Evolutionary conservation across 75 land plant species (phyloP), one percentile per base, ranked within the genome.

Genomic region (Ceratopteris richardii): DNA sequence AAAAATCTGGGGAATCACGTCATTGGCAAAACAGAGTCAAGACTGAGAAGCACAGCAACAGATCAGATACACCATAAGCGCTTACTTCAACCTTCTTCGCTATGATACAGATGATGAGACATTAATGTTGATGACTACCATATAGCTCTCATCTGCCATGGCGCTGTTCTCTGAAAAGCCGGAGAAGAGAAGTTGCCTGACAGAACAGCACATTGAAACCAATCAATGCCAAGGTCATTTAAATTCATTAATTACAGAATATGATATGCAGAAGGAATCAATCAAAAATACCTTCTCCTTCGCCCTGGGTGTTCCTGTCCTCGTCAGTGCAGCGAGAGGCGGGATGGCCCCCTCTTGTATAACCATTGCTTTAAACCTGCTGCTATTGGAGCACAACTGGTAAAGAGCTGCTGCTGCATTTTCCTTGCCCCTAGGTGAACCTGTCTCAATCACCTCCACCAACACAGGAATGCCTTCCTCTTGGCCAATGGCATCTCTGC

Each of bases 341-440:
- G 96, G 96, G 31, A 90, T 82, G 7, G 96, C 96, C 33, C 96
- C 96, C 57, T 90, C 96, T 56, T 90, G 96, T 39, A 90, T 75
- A 25, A 83, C 93, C 76, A 67, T 65, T 21, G 57, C 73, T 51
- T 79, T 76, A 56, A 68, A 81, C 60, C 74, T 73, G 62, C 30
- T 58, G 54, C 78, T 76, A 36, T 79, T 66, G 20, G 66, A 67
- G 58, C 93, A 85, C 46, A 88, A 28, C 61, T 71, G 71, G 51
- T 82, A 60, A n/a, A 88, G 68, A 12, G 75, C 66, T 7, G 51
- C 78, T 19, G 63, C 80, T 25, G 94, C 86, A 54, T 77, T 77
- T 63, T 88, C 94, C 68, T 82, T 85, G 64, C 79, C 81, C 56
- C 74, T 28, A 51, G 61, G 83, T 3, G 81, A 44, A 0, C 94